Evolutionary conservation across 208 protist genomes (phyloP).

Genomic region (Trichomonas gallinae): DNA sequence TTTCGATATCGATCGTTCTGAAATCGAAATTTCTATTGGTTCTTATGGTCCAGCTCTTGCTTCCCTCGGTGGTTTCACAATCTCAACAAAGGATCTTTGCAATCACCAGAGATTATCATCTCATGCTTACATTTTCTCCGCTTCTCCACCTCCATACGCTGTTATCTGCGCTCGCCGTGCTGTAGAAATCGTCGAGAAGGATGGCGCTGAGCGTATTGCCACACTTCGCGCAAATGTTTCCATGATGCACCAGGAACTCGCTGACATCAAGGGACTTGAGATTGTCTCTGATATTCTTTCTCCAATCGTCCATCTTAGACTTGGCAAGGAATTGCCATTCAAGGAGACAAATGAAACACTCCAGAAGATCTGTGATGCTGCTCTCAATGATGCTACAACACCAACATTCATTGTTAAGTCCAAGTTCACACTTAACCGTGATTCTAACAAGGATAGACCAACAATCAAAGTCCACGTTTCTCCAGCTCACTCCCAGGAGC

Average conservation of each 20-base stretch:
- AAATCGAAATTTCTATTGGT: conserved; percentile 36
- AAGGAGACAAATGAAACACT: not conserved
- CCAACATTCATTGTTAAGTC: not conserved
- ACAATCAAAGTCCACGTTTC: not conserved
- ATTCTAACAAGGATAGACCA: not conserved
- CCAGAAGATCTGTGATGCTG: not conserved
- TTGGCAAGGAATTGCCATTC: not conserved
- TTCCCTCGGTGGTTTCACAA: conserved; percentile 78
- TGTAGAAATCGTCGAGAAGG: conserved; percentile 55
- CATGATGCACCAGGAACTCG: not conserved
- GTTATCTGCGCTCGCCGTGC: conserved; percentile 57
- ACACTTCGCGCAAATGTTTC: not conserved
- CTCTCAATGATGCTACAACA: not conserved
- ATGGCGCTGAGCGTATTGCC: not conserved
- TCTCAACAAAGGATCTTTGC: conserved; percentile 58
- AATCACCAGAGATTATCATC: conserved; percentile 73
- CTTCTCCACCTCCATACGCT: conserved; percentile 77
- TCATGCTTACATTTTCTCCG: conserved; percentile 83
- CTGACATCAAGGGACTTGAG: not conserved
- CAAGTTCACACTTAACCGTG: not conserved
- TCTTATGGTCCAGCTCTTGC: conserved; percentile 62
- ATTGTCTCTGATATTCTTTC: not conserved
- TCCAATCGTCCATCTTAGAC: not conserved
- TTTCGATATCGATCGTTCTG: not conserved
- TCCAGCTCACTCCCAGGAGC: not conserved